Evolutionary conservation across 148 eudicot species (phyloP).

Genomic region (Polygonum aviculare): DNA sequence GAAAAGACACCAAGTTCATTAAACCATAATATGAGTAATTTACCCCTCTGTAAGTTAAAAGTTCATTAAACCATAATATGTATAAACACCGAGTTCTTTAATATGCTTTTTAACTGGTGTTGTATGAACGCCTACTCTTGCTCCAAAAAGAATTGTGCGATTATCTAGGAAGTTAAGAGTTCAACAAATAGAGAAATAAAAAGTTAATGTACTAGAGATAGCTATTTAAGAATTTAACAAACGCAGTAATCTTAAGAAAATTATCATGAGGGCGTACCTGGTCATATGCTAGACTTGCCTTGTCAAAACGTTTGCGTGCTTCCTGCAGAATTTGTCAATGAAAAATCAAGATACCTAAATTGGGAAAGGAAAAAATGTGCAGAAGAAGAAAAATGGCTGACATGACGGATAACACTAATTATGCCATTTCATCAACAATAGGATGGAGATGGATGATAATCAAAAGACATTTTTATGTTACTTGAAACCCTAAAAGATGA

Average conservation of each 20-base stretch:
- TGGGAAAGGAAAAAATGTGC: neutral
- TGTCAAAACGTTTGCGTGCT: slow-evolving; percentile 94
- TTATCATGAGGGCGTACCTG: slow-evolving; percentile 50
- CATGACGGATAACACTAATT: neutral
- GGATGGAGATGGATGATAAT: neutral
- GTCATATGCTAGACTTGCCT: slow-evolving; percentile 85
- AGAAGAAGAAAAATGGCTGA: neutral
- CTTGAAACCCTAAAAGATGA: neutral
- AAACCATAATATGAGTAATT: neutral
- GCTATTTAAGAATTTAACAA: neutral
- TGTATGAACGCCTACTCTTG: neutral
- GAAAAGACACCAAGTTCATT: neutral
- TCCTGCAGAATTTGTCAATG: slow-evolving; percentile 42
- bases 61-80: too few species aligned
- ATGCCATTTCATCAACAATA: neutral
- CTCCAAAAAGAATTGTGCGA: neutral
- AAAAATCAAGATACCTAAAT: neutral
- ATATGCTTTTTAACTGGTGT: neutral
- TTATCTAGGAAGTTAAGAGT: neutral
- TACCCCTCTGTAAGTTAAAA: neutral
- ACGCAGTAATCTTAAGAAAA: neutral
- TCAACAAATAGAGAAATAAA: neutral
- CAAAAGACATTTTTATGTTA: neutral
- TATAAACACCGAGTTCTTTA: too few species aligned
- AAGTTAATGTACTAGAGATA: neutral